Percentiles rank a stretch among this genome's conserved stretches.
These are phyloP conservation scores for Henningerozyma blattae DNA, from an alignment of 805 yeast genomes.

Conservation along the genomic window DNA sequence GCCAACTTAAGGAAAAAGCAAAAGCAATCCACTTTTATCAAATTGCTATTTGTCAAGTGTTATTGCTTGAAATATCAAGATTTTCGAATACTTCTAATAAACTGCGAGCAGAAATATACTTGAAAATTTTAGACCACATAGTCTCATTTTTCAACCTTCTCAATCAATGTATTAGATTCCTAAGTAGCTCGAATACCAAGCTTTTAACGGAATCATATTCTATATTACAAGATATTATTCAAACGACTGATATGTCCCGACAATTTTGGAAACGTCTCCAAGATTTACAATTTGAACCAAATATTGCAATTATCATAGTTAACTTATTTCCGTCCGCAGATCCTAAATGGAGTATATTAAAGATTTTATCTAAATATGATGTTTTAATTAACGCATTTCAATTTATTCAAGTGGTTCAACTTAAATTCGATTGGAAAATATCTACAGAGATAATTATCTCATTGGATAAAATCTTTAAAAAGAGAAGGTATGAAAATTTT, in stretches of 20 bases:
- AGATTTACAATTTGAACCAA: slow-evolving; percentile 7
- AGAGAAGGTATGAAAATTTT: slow-evolving; percentile 18
- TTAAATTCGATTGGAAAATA: slow-evolving; percentile 24
- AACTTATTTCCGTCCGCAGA: slow-evolving; percentile 11
- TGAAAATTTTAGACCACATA: slow-evolving; percentile 14
- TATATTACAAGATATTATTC: slow-evolving; percentile 11
- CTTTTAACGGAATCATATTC: slow-evolving; percentile 10
- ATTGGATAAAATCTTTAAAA: slow-evolving; percentile 15
- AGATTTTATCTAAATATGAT: slow-evolving; percentile 5
- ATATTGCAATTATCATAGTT: slow-evolving; percentile 8
- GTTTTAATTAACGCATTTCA: slow-evolving; percentile 7
- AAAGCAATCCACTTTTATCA: slow-evolving; percentile 24
- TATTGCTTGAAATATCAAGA: slow-evolving; percentile 16
- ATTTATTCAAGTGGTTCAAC: slow-evolving; percentile 10
- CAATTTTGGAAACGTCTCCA: slow-evolving; percentile 14
- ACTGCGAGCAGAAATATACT: slow-evolving; percentile 7
- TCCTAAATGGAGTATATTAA: slow-evolving; percentile 14
- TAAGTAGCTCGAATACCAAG: slow-evolving; percentile 1
- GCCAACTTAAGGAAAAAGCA: slow-evolving; percentile 10
- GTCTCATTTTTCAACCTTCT: slow-evolving; percentile 18
- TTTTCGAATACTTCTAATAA: slow-evolving; percentile 10
- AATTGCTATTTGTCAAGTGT: slow-evolving; percentile 18
- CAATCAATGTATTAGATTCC: slow-evolving; percentile 8
- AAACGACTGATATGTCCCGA: slow-evolving; percentile 2
- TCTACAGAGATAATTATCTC: slow-evolving; percentile 38